These are phyloP conservation scores for Mycena haematopus DNA, from an alignment of 768 basidiomycete species.

Conservation along the genomic window DNA sequence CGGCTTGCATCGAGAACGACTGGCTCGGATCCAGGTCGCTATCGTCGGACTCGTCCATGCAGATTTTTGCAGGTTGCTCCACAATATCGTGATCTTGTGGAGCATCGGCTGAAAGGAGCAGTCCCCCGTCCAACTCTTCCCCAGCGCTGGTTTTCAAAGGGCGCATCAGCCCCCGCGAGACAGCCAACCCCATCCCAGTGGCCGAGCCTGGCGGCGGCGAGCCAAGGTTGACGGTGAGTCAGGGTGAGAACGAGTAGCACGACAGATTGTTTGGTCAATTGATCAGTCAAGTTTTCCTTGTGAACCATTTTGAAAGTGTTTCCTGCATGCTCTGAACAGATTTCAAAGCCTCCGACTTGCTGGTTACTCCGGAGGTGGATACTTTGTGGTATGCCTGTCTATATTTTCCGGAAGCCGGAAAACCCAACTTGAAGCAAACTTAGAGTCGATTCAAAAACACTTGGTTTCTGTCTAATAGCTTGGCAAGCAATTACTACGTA, in stretches of 20 bases:
- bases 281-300: too few relatives aligned
- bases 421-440: too few relatives aligned
- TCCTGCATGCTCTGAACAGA: too few relatives aligned
- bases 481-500: not conserved
- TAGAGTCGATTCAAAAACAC: too few relatives aligned
- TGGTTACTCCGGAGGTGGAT: too few relatives aligned
- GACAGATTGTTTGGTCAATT: too few relatives aligned
- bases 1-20: not conserved
- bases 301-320: too few relatives aligned
- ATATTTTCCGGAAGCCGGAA: too few relatives aligned
- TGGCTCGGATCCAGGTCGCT: not conserved
- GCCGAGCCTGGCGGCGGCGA: not conserved
- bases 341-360: too few relatives aligned
- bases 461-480: not conserved
- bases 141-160: constrained; percentile 36
- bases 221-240: too few relatives aligned
- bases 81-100: not conserved
- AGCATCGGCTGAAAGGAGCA: not conserved
- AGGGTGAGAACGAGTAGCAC: too few relatives aligned
- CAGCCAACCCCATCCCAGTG: constrained; percentile 11
- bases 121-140: not conserved
- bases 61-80: not conserved
- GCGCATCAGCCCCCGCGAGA: constrained; percentile 31
- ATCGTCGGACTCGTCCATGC: not conserved
- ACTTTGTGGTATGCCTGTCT: too few relatives aligned